Base-by-base conservation (phyloP, 768 basidiomycete species). In the Tephrocybe sp. region DNA sequence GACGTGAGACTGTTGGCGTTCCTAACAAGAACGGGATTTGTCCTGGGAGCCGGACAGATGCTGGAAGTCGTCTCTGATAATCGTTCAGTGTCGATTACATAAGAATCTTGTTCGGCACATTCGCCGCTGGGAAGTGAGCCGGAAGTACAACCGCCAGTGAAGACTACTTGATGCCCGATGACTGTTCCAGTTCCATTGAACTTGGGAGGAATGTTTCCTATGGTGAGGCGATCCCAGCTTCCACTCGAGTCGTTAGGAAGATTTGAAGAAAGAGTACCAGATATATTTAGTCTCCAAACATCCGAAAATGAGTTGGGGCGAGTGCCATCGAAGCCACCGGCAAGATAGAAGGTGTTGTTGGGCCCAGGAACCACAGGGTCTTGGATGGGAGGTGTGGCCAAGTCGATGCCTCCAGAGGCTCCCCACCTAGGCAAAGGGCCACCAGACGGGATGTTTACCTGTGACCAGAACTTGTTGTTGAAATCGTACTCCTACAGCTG, bases 191-290 rank as follows among this genome's bases (percentile, higher is more conserved):
- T 85, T 57, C 81, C 77, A 32, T 77, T 75, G 7, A 77, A 67
- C 40, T 66, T 65, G 8, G 72, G 58, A 4, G 80, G 73, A 10
- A 76, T 61, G 45, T 60, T 67, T 1, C 65, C 67, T 40, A 81
- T 58, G 6, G 69, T 65, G 32, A 80, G 56, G 54, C 68, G 73
- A 46, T 78, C 73, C 90, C 90, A 93, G 39, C 75, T 83, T 9
- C 76, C 89, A 15, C 59, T 59, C 0, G 80, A 70, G 44, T 64
- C 53, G 45, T 78, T 66, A 2, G 78, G 78, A 26, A 83, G 63
- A 63, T 92, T 92, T 15, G 87, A 79, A 2, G 90, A 84, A 14
- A 93, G 70, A 0, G 83, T 79, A 23, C 90, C 90, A 10, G 85
- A 79, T 12, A 93, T 68, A 51, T 80, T 70, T 37, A 93, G 68